A percentile compares a stretch with the other conserved stretches of the same genome.
phyloP scores from a whole-genome alignment of 768 basidiomycete species.

The Lactarius sp. region DNA sequence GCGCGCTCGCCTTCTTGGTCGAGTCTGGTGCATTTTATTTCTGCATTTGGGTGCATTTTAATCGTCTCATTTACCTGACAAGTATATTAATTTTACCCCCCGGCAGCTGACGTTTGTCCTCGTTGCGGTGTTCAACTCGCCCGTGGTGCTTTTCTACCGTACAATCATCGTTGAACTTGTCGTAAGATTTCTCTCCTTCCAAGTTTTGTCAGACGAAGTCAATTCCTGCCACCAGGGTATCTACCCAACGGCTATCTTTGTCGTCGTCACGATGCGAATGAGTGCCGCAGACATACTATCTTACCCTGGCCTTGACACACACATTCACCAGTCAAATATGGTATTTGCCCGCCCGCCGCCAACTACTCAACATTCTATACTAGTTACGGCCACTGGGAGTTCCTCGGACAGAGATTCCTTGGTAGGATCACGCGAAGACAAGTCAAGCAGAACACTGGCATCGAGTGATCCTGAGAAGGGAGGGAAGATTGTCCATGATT shows the following conservation, averaged over 20 bases:
- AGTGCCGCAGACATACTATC: conserved; percentile 11
- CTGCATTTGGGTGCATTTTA: conserved; percentile 3
- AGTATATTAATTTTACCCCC: neutral
- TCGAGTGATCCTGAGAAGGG: too few relatives aligned
- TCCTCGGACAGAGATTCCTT: neutral
- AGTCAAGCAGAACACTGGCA: neutral
- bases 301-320: neutral
- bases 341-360: neutral
- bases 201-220: neutral
- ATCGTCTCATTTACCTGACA: neutral
- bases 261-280: conserved; percentile 14
- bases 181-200: conserved; percentile 1
- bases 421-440: neutral
- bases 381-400: too few relatives aligned
- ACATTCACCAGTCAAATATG: neutral
- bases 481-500: too few relatives aligned
- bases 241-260: conserved; percentile 9
- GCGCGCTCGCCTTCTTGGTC: conserved; percentile 1
- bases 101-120: neutral
- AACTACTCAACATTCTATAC: too few relatives aligned
- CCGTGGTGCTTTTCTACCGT: neutral
- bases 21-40: conserved; percentile 13
- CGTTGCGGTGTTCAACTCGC: neutral
- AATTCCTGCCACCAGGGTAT: conserved; percentile 3
- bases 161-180: conserved; percentile 5